Conservation (phyloP, 768 basidiomycete species). For the Holtermanniella nyarrowii region DNA sequence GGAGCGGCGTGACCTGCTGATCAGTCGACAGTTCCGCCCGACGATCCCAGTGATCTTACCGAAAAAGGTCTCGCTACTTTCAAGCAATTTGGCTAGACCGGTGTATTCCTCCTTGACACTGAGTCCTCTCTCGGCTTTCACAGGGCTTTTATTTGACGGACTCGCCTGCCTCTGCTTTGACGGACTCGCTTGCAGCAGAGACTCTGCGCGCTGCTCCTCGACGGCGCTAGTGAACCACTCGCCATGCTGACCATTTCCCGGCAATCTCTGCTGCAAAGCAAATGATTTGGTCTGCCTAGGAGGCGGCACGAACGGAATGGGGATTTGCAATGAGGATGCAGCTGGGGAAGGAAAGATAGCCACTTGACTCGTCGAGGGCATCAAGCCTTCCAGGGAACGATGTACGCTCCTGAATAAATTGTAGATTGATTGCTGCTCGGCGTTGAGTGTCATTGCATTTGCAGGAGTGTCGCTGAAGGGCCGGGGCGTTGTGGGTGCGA, state of each 20-base stretch:
- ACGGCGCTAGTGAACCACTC: background rate
- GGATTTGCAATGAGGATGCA: background rate
- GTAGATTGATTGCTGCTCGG: background rate
- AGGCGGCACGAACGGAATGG: background rate
- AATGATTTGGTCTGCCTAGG: background rate
- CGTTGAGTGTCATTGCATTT: background rate
- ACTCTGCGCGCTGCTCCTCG: background rate
- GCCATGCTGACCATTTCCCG: background rate
- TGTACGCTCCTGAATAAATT: background rate
- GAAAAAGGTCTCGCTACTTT: background rate
- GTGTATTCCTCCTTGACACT: background rate
- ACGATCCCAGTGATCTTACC: no score
- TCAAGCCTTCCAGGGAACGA: background rate
- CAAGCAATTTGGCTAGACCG: background rate
- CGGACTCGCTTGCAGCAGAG: background rate
- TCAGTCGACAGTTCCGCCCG: no score
- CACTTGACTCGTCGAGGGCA: background rate
- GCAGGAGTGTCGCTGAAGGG: background rate
- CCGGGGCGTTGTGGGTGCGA: background rate
- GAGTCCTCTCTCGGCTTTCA: background rate
- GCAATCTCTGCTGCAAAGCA: background rate
- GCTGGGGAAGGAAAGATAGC: background rate
- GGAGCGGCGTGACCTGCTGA: no score
- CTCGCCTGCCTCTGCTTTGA: no score
- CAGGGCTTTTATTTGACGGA: no score